Base-by-base conservation (phyloP, 2,329 filamentous ascomycete genomes). In the Alternaria dauci region DNA sequence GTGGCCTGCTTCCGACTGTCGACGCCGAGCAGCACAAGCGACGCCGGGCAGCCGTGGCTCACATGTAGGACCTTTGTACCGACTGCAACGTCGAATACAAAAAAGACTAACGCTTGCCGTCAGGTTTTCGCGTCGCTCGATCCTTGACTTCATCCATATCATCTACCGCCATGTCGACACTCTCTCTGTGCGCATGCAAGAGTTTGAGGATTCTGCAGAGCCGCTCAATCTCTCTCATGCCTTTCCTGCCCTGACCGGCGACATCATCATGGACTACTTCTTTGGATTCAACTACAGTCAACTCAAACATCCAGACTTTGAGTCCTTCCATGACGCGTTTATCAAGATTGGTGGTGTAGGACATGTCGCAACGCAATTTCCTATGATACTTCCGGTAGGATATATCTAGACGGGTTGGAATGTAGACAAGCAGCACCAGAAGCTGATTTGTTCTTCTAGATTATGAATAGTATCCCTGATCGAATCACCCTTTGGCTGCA, bases 191-290 rank as follows among this genome's bases (percentile, higher is more conserved):
- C 71, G 73, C 30, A 72, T 74, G 64, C 69, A 70, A 48, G 73
- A 74, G 48, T 76, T 73, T 63, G 71, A 73, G 52, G 61, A 58
- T 8, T 59, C 69, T 42, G 72, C 75, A 50, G 70, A 74, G 59
- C 71, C 74, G 3, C 41, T 76, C 47, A 76, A 75, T 50, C 56
- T 77, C 28, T 67, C 64, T 12, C 57, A 70, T 56, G 71, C 78
- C 0, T 81, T 79, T 51, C 78, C 76, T 23, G 80, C 80, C 20
- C 73, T 80, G 46, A 80, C 80, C 2, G 81, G 81, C 32, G 82
- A 84, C 32, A 77, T 83, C 44, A 81, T 84, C 63, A 81, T 80
- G 60, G 75, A 81, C 53, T 83, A 82, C 59, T 76, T 76, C 62
- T 76, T 76, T 47, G 75, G 76, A 12, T 75, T 77, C 66, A 76